Conservation (phyloP, 2,329 filamentous ascomycete species). For the Botrytis cinerea region DNA sequence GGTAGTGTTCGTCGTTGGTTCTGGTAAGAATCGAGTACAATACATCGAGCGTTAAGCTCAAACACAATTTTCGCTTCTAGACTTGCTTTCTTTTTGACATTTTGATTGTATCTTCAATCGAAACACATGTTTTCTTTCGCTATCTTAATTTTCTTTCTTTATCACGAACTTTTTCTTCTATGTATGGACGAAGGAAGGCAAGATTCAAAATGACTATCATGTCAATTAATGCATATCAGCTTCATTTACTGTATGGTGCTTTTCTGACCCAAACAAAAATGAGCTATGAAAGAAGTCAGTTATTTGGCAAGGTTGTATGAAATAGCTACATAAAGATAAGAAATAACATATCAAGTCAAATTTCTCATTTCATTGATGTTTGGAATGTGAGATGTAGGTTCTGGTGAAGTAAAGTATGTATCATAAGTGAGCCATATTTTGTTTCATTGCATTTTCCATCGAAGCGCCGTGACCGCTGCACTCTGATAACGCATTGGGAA, state of each 20-base stretch:
- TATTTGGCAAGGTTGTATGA: slow-evolving; percentile 5
- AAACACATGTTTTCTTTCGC: slow-evolving; percentile 17
- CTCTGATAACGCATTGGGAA: neutral
- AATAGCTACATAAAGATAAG: slow-evolving; percentile 13
- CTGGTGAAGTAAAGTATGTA: neutral
- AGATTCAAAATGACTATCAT: slow-evolving; percentile 16
- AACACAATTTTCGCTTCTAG: slow-evolving; percentile 31
- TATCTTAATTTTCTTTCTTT: slow-evolving; percentile 10
- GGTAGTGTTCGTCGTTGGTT: slow-evolving; percentile 21
- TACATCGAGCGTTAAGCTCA: slow-evolving; percentile 20
- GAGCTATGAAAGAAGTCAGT: slow-evolving; percentile 5
- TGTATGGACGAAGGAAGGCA: slow-evolving; percentile 12
- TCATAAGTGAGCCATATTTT: neutral
- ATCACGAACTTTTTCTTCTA: slow-evolving; percentile 1
- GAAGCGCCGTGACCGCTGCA: neutral
- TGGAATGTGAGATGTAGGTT: neutral
- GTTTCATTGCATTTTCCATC: neutral
- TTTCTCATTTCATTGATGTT: neutral
- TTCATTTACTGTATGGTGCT: slow-evolving; percentile 2
- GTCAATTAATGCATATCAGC: slow-evolving; percentile 16
- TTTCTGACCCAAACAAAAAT: slow-evolving; percentile 2
- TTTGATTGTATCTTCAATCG: slow-evolving; percentile 23
- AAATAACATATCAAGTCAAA: slow-evolving; percentile 6
- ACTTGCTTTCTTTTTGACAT: slow-evolving; percentile 30
- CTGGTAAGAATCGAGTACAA: slow-evolving; percentile 21